These are phyloP conservation scores for Cucumis cinereus DNA, from an alignment of 306 rosid species.

Conservation along the genomic window DNA sequence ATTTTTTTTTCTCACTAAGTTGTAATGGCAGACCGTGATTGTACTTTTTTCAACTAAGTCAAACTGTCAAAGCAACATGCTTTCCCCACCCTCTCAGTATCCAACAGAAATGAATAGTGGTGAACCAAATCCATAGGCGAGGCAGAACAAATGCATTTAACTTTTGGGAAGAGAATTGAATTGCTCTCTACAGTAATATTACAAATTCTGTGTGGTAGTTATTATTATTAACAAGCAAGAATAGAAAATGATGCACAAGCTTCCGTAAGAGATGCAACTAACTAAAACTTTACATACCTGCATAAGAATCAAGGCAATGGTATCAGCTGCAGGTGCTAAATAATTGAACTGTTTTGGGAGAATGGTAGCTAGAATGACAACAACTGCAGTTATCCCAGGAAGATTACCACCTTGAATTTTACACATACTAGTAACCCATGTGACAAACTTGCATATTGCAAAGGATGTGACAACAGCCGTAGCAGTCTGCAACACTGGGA, in stretches of 20 bases:
- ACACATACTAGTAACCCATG: slow-evolving; percentile 20
- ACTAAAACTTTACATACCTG: slow-evolving; percentile 29
- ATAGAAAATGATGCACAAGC: neutral
- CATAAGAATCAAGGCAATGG: slow-evolving; percentile 44
- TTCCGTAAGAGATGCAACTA: neutral
- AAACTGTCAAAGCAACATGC: neutral
- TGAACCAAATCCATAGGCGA: neutral
- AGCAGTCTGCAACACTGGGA: slow-evolving; percentile 33
- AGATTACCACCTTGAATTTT: slow-evolving; percentile 52
- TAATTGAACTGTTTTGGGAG: slow-evolving; percentile 35
- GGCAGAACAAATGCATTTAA: neutral
- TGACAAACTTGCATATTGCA: slow-evolving; percentile 36
- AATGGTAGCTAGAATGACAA: slow-evolving; percentile 47
- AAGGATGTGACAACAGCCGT: slow-evolving; percentile 46
- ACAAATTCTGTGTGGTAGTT: neutral
- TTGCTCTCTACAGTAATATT: neutral
- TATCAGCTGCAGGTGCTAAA: slow-evolving; percentile 48
- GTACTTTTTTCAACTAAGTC: neutral
- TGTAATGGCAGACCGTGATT: neutral
- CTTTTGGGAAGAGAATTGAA: neutral
- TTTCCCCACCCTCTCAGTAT: neutral
- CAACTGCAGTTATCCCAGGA: slow-evolving; percentile 45
- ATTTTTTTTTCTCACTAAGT: neutral
- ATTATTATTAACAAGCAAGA: neutral
- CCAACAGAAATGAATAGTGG: neutral